A percentile compares a stretch with the other conserved stretches of the same genome.
Evolutionary conservation across 345 rosid species (phyloP).

Genomic region (Sonneratia caseolaris): DNA sequence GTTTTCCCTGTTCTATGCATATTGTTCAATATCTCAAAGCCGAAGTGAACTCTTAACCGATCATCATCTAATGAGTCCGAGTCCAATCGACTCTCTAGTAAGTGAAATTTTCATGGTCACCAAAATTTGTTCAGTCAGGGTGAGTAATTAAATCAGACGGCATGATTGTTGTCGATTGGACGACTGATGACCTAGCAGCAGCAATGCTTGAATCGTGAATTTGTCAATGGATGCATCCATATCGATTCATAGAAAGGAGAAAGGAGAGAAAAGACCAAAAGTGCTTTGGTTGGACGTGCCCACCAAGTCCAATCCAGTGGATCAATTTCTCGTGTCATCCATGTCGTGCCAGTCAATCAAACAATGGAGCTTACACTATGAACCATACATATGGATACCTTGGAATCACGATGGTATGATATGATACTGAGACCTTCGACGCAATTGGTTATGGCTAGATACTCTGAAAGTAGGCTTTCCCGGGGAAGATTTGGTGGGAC

Average conservation of each 20-base stretch:
- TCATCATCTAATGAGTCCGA: too few relatives aligned
- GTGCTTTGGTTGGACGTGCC: too few relatives aligned
- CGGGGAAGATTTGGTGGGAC: constrained; percentile 3
- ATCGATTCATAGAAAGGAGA: not conserved
- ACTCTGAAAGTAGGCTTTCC: not conserved
- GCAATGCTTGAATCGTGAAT: not conserved
- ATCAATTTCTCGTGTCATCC: not conserved
- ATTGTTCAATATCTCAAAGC: too few relatives aligned
- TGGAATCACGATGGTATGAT: too few relatives aligned
- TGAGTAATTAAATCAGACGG: not conserved
- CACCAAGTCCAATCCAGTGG: not conserved
- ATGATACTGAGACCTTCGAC: not conserved
- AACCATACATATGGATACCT: too few relatives aligned
- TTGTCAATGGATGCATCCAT: not conserved
- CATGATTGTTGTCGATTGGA: not conserved
- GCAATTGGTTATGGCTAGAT: not conserved
- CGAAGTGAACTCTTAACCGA: too few relatives aligned
- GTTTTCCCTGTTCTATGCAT: too few relatives aligned
- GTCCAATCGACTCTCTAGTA: too few relatives aligned
- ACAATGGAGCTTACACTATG: not conserved
- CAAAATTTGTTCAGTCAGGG: too few relatives aligned
- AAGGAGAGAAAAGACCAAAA: not conserved
- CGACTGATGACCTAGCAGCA: not conserved
- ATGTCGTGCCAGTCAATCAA: not conserved
- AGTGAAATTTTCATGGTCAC: too few relatives aligned